Percentiles rank a stretch among this genome's conserved stretches.
Evolutionary conservation across 2,329 filamentous ascomycete genomes (phyloP).

Genomic region (Penicillium sp.): DNA sequence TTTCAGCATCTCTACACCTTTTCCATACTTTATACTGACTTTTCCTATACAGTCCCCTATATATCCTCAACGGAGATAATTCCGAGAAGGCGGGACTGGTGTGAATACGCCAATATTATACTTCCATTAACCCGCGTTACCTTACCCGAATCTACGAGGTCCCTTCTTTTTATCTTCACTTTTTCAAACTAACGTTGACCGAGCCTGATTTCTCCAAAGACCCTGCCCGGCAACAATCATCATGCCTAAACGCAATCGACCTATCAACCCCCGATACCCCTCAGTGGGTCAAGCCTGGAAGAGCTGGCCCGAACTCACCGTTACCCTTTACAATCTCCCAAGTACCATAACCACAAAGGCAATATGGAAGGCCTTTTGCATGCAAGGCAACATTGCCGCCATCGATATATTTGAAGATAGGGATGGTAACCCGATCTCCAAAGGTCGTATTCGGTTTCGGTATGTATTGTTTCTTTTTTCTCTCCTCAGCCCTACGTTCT

Average conservation of each 20-base stretch:
- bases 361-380: slow-evolving; percentile 51
- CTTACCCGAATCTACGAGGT: too few species aligned
- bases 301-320: slow-evolving; percentile 36
- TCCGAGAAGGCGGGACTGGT: too few species aligned
- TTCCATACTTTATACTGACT: too few species aligned
- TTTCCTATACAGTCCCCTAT: too few species aligned
- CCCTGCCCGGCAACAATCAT: neutral
- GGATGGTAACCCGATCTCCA: slow-evolving; percentile 37
- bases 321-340: slow-evolving; percentile 37
- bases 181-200: too few species aligned
- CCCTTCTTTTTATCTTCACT: neutral
- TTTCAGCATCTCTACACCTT: neutral
- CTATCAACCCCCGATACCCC: neutral
- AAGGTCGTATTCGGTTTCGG: slow-evolving; percentile 53
- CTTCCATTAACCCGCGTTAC: too few species aligned
- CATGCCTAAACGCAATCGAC: neutral
- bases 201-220: too few species aligned
- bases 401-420: slow-evolving; percentile 53
- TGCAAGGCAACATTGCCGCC: slow-evolving; percentile 50
- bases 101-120: too few species aligned
- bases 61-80: too few species aligned
- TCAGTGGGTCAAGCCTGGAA: slow-evolving; percentile 29
- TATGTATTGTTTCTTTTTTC: slow-evolving; percentile 15
- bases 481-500: neutral
- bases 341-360: slow-evolving; percentile 31